phyloP scores from a whole-genome alignment of 176 grass and related monocot genomes.

The Aegilops umbellulata region DNA sequence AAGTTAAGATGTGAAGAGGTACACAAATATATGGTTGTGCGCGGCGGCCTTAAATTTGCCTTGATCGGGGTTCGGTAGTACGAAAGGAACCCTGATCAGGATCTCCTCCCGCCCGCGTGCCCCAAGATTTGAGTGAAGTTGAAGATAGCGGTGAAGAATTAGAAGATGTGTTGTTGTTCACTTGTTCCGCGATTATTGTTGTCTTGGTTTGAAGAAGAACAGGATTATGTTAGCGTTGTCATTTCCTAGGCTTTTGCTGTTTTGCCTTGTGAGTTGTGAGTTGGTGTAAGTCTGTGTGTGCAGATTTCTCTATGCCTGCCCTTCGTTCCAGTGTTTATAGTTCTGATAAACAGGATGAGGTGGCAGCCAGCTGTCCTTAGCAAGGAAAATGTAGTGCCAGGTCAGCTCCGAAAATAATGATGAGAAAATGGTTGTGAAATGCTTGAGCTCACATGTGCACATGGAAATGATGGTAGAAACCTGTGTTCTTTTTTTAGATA shows the following conservation, averaged over 20 bases:
- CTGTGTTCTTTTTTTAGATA: background rate
- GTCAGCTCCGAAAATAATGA: background rate
- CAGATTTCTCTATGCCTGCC: background rate
- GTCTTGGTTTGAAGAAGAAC: background rate
- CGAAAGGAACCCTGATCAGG: constrained; percentile 2
- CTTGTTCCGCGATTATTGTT: background rate
- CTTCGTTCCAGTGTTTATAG: background rate
- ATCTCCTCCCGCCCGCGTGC: background rate
- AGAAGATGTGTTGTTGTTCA: background rate
- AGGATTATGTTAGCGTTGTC: background rate
- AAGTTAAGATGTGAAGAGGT: constrained; percentile 32
- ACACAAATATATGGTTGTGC: constrained; percentile 2
- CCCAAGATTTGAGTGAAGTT: constrained; percentile 18
- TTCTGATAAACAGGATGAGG: background rate
- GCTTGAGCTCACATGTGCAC: background rate
- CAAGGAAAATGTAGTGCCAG: background rate
- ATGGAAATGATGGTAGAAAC: background rate
- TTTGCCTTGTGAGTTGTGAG: constrained; percentile 20
- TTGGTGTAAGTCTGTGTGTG: constrained; percentile 6
- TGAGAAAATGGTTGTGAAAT: background rate
- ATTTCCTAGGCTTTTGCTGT: constrained; percentile 13
- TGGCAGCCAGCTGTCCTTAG: background rate
- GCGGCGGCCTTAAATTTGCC: constrained; percentile 21
- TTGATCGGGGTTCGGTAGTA: background rate
- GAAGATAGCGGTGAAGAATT: constrained; percentile 13